These are phyloP conservation scores for Sugiyamaella sp. DNA, from an alignment of 1,139 yeast species.

Conservation along the genomic window DNA sequence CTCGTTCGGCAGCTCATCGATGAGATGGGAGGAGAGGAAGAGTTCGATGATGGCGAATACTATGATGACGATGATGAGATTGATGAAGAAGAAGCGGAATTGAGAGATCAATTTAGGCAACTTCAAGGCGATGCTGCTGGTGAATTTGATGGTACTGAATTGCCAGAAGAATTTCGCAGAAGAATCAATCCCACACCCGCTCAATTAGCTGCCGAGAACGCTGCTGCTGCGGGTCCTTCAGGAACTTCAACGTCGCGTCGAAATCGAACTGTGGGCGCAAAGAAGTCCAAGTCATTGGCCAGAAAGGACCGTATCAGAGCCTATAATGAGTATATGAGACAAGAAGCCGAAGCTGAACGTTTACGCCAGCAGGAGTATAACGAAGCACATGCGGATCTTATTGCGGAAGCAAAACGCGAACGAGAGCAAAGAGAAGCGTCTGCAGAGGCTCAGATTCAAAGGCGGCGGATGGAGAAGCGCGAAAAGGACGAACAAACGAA, in stretches of 20 bases:
- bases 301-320: constrained; percentile 39
- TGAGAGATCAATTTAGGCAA: constrained; percentile 4
- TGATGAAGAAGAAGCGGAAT: constrained; percentile 12
- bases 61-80: constrained; percentile 16
- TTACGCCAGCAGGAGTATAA: constrained; percentile 32
- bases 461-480: constrained; percentile 28
- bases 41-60: constrained; percentile 13
- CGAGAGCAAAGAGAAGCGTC: constrained; percentile 31
- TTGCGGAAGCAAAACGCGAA: constrained; percentile 36
- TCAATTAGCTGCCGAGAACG: constrained; percentile 16
- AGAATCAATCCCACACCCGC: constrained; percentile 28
- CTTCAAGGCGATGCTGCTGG: neutral
- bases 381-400: constrained; percentile 38
- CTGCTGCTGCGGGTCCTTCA: constrained; percentile 14
- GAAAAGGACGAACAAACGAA: constrained; percentile 28
- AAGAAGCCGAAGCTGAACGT: constrained; percentile 36
- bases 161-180: constrained; percentile 19
- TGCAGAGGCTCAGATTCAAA: constrained; percentile 31
- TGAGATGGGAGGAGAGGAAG: constrained; percentile 7
- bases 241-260: constrained; percentile 12
- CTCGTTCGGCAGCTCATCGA: constrained; percentile 1
- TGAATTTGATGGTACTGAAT: neutral
- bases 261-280: constrained; percentile 37
- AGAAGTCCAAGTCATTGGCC: constrained; percentile 41
- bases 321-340: constrained; percentile 40